Evolutionary conservation across 495 filamentous ascomycete species (phyloP).

Genomic region (Durotheca rogersii): DNA sequence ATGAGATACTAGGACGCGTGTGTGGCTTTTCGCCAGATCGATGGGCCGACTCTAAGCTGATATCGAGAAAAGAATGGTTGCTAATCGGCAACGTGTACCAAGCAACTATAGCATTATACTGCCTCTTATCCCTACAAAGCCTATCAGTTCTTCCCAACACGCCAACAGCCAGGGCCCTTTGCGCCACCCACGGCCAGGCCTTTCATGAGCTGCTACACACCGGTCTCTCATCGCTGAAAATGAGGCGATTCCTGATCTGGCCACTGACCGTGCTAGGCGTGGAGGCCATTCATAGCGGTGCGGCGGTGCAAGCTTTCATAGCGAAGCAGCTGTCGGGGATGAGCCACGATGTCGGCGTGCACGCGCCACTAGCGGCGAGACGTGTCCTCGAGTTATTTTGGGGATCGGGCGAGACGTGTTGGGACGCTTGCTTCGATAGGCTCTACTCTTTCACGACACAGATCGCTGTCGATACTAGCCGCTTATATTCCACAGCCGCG

Average conservation of each 20-base stretch:
- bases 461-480: conserved; percentile 16
- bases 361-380: conserved; percentile 29
- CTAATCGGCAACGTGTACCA: conserved; percentile 33
- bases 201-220: conserved; percentile 22
- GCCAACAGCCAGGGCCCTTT: conserved; percentile 2
- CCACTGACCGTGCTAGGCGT: conserved; percentile 40
- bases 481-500: not conserved
- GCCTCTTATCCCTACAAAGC: conserved; percentile 36
- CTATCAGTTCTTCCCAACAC: conserved; percentile 27
- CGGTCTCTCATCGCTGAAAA: conserved; percentile 17
- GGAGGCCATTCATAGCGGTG: conserved; percentile 23
- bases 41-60: conserved; percentile 33
- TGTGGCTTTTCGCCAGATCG: conserved; percentile 26
- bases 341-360: conserved; percentile 26
- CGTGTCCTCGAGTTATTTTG: conserved; percentile 37
- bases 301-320: conserved; percentile 29
- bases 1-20: conserved; percentile 25
- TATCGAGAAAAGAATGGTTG: conserved; percentile 28
- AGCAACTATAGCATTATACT: conserved; percentile 36
- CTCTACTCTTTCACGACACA: conserved; percentile 29
- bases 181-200: conserved; percentile 7
- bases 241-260: conserved; percentile 36
- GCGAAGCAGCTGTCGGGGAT: conserved; percentile 20
- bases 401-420: conserved; percentile 26
- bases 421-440: conserved; percentile 42